Evolutionary conservation across 2,329 filamentous ascomycete species (phyloP), one percentile per base, ranked within the genome.

Genomic region (Fusarium burgessii): DNA sequence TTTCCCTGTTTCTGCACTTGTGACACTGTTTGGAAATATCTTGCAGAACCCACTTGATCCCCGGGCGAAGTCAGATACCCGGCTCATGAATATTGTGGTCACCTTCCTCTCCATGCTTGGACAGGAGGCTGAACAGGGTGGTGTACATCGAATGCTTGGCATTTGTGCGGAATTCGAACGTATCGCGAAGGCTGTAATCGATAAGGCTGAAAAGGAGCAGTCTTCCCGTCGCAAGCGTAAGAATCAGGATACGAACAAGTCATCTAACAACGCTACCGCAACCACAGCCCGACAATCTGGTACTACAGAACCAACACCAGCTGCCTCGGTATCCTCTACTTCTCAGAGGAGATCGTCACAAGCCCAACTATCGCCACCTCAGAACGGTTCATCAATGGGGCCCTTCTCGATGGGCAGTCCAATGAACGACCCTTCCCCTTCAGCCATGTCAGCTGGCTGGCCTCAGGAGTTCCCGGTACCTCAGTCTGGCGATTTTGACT

Each of bases 111-210:
- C 93, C 6, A 95, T 93, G 81, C 87, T 99, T 15, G 93, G 93
- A n/a, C 89, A 92, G 38, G 95, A 98, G 75, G 93, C 95, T 70
- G 93, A 94, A 62, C 96, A 95, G 62, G 93, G 94, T 43, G 95
- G 93, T 75, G 93, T 98, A 8, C 93, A 94, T 78, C 92, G 96
- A 52, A 98, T 98, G 94, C 88, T 98, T 20, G 92, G 91, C 27
- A 92, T 98, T 2, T 98, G 95, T 80, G 90, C 93, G n/a, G 96
- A 99, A 77, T 99, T 99, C 75, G 95, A 97, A 80, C 90, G 96
- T 63, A 98, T 99, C 71, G 94, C 94, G 38, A 93, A 92, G 77
- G 90, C 94, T 6, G 94, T 97, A 12, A 90, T 98, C 47, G 95
- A 98, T 65, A 97, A 95, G 79, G 89, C 93, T 1, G 95, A 98